Evolutionary conservation across 257 asterid genomes (phyloP).

Genomic region (Penstemon barbatus): DNA sequence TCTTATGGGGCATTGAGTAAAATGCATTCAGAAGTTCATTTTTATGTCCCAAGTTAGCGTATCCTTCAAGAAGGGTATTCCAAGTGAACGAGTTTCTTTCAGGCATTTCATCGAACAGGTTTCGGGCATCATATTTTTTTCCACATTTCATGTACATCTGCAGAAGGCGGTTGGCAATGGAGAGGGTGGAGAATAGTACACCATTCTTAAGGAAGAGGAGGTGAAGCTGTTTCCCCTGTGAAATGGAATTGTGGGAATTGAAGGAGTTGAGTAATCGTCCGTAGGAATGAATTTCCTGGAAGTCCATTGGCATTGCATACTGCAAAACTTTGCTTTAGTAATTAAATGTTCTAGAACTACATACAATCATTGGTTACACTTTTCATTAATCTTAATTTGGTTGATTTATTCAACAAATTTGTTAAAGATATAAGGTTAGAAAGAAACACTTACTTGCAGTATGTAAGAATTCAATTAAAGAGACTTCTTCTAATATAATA

Average conservation of each 20-base stretch:
- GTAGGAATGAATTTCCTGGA: slow-evolving; percentile 47
- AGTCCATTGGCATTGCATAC: slow-evolving; percentile 37
- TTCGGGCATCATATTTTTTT: slow-evolving; percentile 42
- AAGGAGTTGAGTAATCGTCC: slow-evolving; percentile 63
- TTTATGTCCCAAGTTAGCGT: slow-evolving; percentile 45
- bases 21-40: slow-evolving; percentile 41
- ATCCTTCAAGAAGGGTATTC: slow-evolving; percentile 79
- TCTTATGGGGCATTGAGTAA: slow-evolving; percentile 50
- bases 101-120: slow-evolving; percentile 76
- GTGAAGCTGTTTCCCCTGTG: slow-evolving; percentile 72
- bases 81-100: slow-evolving; percentile 64
- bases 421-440: too few species aligned
- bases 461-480: too few species aligned
- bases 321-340: too few species aligned
- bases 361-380: too few species aligned
- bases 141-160: slow-evolving; percentile 78
- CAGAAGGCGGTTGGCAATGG: slow-evolving; percentile 70
- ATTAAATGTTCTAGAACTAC: too few species aligned
- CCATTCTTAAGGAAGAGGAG: slow-evolving; percentile 76
- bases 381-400: too few species aligned
- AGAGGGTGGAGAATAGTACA: slow-evolving; percentile 49
- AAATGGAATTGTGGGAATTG: slow-evolving; percentile 35
- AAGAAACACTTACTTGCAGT: too few species aligned
- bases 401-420: too few species aligned
- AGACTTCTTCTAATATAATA: too few species aligned